Evolutionary conservation across 805 yeast species (phyloP).

Genomic region (Candida vartiovaarae): DNA sequence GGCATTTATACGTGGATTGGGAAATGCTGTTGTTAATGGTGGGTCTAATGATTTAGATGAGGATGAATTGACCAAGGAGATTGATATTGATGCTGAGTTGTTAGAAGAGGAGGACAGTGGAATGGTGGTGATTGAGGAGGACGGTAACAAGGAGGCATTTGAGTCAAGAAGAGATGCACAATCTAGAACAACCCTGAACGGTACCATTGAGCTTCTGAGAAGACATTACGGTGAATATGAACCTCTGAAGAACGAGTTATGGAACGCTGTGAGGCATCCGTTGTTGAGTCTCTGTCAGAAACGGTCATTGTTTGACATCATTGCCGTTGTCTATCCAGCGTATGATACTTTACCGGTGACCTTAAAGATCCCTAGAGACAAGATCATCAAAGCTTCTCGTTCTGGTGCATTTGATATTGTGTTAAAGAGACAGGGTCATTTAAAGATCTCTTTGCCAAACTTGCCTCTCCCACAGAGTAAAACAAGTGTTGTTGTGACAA

Average conservation of each 20-base stretch:
- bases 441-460: conserved; percentile 17
- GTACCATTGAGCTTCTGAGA: conserved; percentile 59
- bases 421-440: conserved; percentile 45
- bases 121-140: conserved; percentile 47
- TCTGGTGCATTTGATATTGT: conserved; percentile 47
- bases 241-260: conserved; percentile 53
- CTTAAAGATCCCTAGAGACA: conserved; percentile 61
- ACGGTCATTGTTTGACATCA: conserved; percentile 54
- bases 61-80: conserved; percentile 41
- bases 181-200: conserved; percentile 57
- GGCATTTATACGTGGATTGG: conserved; percentile 44
- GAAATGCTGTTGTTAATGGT: conserved; percentile 62
- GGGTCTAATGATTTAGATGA: conserved; percentile 53
- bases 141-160: conserved; percentile 38
- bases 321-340: conserved; percentile 60
- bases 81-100: conserved; percentile 6
- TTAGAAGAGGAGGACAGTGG: conserved; percentile 23
- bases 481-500: background rate
- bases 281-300: conserved; percentile 51
- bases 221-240: conserved; percentile 46
- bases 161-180: conserved; percentile 53
- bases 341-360: conserved; percentile 53
- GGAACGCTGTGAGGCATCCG: conserved; percentile 65
- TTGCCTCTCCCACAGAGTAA: background rate
- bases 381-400: conserved; percentile 54